These are phyloP conservation scores for Phytopythium mirpurense DNA, from an alignment of 352 stramenopile genomes.

Conservation along the genomic window DNA sequence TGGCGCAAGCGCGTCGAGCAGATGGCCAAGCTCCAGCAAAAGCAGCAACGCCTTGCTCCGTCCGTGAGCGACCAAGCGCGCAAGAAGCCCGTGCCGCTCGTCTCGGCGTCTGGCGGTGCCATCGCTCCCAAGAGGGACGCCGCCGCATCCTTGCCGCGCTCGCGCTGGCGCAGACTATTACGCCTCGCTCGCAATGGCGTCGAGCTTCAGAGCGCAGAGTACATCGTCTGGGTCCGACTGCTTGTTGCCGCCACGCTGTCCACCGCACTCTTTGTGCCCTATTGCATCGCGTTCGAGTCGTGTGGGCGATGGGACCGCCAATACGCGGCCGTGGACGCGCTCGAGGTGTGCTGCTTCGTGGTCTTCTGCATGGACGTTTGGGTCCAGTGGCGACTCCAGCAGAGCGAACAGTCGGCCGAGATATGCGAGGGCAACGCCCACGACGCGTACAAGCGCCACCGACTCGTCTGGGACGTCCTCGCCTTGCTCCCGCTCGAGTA, in stretches of 20 bases:
- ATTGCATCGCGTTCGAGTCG: constrained; percentile 41
- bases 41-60: constrained; percentile 8
- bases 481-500: constrained; percentile 42
- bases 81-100: background rate
- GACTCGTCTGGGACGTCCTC: constrained; percentile 39
- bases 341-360: constrained; percentile 31
- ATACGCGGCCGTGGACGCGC: constrained; percentile 16
- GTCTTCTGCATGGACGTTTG: constrained; percentile 45
- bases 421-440: constrained; percentile 44
- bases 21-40: constrained; percentile 33
- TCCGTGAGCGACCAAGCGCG: background rate
- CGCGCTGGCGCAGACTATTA: background rate
- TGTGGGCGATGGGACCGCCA: constrained; percentile 29
- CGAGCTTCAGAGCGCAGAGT: constrained; percentile 29
- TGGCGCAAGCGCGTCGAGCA: constrained; percentile 48
- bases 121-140: too few relatives aligned
- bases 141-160: background rate
- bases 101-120: background rate
- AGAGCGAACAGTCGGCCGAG: constrained; percentile 38
- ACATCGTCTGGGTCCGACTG: constrained; percentile 39
- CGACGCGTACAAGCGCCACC: constrained; percentile 31
- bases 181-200: constrained; percentile 11
- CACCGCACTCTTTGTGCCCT: constrained; percentile 40
- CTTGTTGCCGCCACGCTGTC: constrained; percentile 31
- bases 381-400: constrained; percentile 46